Evolutionary conservation across 2,329 filamentous ascomycete species (phyloP).

Genomic region (Ceratocystis destructans): DNA sequence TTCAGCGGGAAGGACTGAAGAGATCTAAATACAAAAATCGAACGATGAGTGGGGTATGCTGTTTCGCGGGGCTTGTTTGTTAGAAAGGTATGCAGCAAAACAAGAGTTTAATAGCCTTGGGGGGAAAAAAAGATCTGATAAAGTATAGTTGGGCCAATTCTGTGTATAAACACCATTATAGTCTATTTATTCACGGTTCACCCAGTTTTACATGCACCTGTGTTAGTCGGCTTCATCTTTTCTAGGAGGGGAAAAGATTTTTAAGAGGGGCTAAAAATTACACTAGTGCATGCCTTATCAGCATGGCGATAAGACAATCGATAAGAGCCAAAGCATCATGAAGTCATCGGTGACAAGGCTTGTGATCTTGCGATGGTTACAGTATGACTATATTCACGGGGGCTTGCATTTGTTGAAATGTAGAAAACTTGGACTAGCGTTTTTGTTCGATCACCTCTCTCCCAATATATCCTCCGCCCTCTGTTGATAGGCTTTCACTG

Average conservation of each 20-base stretch:
- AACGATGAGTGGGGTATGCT: slow-evolving; percentile 12
- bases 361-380: neutral
- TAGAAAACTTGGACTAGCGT: neutral
- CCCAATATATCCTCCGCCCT: no score
- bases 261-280: slow-evolving; percentile 21
- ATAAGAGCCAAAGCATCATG: slow-evolving; percentile 1
- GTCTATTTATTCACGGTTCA: neutral
- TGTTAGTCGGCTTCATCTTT: slow-evolving; percentile 2
- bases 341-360: slow-evolving; percentile 1
- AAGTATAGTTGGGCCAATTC: neutral
- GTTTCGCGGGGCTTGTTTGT: slow-evolving; percentile 1
- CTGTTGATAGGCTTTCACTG: no score
- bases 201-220: neutral
- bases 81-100: neutral
- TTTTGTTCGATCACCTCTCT: neutral
- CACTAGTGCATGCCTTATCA: slow-evolving; percentile 18
- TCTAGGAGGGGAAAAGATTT: slow-evolving; percentile 18
- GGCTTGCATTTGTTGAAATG: neutral
- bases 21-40: neutral
- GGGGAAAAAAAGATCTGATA: slow-evolving; percentile 12
- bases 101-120: neutral
- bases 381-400: no score
- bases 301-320: neutral
- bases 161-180: neutral
- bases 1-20: neutral